A percentile compares a stretch with the other conserved stretches of the same genome.
Evolutionary conservation across 305 asterid genomes (phyloP).

Genomic region (Fraxinus sp.): DNA sequence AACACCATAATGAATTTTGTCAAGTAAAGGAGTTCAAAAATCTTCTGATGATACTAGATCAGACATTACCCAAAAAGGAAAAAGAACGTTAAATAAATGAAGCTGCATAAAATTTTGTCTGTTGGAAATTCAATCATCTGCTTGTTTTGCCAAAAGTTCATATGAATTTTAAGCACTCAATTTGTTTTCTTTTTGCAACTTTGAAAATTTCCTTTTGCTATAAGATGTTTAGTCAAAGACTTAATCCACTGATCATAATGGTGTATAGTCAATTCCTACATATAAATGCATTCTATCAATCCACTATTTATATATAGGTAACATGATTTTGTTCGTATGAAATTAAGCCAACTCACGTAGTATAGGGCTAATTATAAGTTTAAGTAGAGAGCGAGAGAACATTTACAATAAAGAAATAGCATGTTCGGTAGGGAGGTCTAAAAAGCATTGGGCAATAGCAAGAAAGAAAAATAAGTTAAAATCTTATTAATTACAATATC

Average conservation of each 20-base stretch:
- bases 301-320: neutral
- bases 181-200: neutral
- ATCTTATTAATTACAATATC: neutral
- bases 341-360: neutral
- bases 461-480: neutral
- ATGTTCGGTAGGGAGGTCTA: neutral
- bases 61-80: neutral
- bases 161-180: neutral
- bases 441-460: neutral
- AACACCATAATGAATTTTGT: conserved; percentile 34
- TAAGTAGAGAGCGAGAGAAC: neutral
- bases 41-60: neutral
- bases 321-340: neutral
- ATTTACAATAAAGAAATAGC: neutral
- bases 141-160: neutral
- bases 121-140: neutral
- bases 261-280: neutral
- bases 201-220: neutral
- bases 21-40: conserved; percentile 12
- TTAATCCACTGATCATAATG: neutral
- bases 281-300: neutral
- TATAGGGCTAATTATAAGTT: neutral
- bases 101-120: neutral
- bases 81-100: neutral
- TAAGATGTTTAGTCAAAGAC: neutral